Evolutionary conservation across 306 rosid genomes (phyloP).

Genomic region (Acmispon strigosus): DNA sequence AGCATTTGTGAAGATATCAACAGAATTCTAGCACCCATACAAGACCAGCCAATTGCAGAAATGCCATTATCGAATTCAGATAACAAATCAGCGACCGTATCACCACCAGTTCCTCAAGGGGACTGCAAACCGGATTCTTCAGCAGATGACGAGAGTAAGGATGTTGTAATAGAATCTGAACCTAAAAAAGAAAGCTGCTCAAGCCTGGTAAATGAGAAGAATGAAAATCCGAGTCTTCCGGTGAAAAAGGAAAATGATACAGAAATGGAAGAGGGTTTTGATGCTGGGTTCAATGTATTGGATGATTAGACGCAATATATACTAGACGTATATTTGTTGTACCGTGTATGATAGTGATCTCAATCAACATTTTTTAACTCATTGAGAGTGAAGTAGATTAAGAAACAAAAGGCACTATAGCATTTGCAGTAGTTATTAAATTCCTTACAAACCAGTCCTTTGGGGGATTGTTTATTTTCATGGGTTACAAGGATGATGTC

Average conservation of each 20-base stretch:
- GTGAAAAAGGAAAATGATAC: constrained; percentile 5
- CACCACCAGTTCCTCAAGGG: constrained; percentile 23
- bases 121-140: constrained; percentile 24
- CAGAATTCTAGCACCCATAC: constrained; percentile 42
- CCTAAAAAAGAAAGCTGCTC: constrained; percentile 27
- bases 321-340: constrained; percentile 10
- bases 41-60: constrained; percentile 14
- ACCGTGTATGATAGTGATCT: constrained; percentile 9
- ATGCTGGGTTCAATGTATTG: constrained; percentile 32
- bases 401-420: background rate
- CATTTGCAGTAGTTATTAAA: background rate
- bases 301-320: constrained; percentile 35
- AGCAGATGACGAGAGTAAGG: constrained; percentile 21
- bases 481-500: background rate
- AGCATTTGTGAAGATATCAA: constrained; percentile 43
- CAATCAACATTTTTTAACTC: constrained; percentile 3
- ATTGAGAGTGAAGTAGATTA: constrained; percentile 1
- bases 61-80: constrained; percentile 16
- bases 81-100: constrained; percentile 17
- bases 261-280: constrained; percentile 28
- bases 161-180: constrained; percentile 26
- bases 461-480: background rate
- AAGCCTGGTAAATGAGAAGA: constrained; percentile 9
- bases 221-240: constrained; percentile 13
- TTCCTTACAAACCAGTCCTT: background rate